These are phyloP conservation scores for Xylariaceae sp. DNA, from an alignment of 2,329 filamentous ascomycete genomes.

Conservation along the genomic window DNA sequence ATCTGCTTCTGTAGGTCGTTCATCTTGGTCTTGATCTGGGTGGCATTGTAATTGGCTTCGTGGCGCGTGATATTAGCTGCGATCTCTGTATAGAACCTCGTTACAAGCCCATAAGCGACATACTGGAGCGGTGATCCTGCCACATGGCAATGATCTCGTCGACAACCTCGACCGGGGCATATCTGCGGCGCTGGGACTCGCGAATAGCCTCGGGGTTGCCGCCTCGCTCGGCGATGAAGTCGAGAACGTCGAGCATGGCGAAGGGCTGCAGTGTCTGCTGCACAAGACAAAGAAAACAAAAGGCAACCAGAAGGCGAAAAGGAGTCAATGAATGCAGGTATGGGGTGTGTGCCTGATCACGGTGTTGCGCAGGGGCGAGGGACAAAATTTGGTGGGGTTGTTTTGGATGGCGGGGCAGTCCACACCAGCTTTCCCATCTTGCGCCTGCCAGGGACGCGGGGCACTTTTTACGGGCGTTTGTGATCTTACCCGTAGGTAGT, in stretches of 20 bases:
- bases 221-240: conserved; percentile 82
- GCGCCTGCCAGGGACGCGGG: background rate
- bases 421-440: background rate
- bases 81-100: too few species aligned
- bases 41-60: conserved; percentile 69
- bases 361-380: conserved; percentile 1
- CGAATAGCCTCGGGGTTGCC: conserved; percentile 89
- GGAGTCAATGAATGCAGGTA: too few species aligned
- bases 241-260: conserved; percentile 55
- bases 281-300: too few species aligned
- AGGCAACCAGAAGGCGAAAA: too few species aligned
- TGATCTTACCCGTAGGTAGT: background rate
- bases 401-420: conserved; percentile 8
- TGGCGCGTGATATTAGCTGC: too few species aligned
- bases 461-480: background rate
- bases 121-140: conserved; percentile 78
- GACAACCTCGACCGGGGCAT: conserved; percentile 77
- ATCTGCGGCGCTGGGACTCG: conserved; percentile 82
- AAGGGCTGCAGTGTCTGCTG: background rate
- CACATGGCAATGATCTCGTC: conserved; percentile 88
- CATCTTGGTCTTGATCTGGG: conserved; percentile 78
- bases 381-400: conserved; percentile 26
- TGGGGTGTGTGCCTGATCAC: too few species aligned
- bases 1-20: conserved; percentile 90
- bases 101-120: conserved; percentile 19